A percentile compares a stretch with the other conserved stretches of the same genome.
phyloP scores from a whole-genome alignment of 1,139 yeast species.

The Yamadazyma atmosphaerica region DNA sequence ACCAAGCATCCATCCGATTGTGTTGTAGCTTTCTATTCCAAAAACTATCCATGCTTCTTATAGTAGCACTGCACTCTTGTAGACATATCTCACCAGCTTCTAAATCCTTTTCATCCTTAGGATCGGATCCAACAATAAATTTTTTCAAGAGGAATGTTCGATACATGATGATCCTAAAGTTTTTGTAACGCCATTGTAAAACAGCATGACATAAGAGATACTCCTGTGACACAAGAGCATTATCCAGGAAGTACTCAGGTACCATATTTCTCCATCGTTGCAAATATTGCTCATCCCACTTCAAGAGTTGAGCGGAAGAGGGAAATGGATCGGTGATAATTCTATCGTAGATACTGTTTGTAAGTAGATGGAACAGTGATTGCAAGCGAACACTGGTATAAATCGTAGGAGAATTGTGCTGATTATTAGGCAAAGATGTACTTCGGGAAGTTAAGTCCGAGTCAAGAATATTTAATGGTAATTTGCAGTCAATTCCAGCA shows the following conservation, averaged over 20 bases:
- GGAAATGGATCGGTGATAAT: slow-evolving; percentile 40
- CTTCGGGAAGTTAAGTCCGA: slow-evolving; percentile 29
- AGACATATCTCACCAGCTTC: slow-evolving; percentile 34
- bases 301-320: slow-evolving; percentile 21
- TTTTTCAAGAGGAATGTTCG: slow-evolving; percentile 57
- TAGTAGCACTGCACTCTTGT: slow-evolving; percentile 53
- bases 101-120: slow-evolving; percentile 35
- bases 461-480: slow-evolving; percentile 53
- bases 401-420: slow-evolving; percentile 44
- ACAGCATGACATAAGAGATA: slow-evolving; percentile 22
- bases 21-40: slow-evolving; percentile 37
- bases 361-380: slow-evolving; percentile 48
- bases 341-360: slow-evolving; percentile 51
- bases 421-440: slow-evolving; percentile 13
- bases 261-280: slow-evolving; percentile 39
- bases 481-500: slow-evolving; percentile 49
- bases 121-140: slow-evolving; percentile 32
- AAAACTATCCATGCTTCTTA: slow-evolving; percentile 37
- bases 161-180: slow-evolving; percentile 52
- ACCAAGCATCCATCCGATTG: slow-evolving; percentile 50
- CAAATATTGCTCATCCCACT: slow-evolving; percentile 41
- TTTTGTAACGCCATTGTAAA: slow-evolving; percentile 58
- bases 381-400: slow-evolving; percentile 61
- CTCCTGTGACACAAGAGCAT: slow-evolving; percentile 22
- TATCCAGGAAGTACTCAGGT: slow-evolving; percentile 50